Percentiles rank a stretch among this genome's conserved stretches.
Evolutionary conservation across 148 eudicot species (phyloP).

Genomic region (Nepenthes mirabilis): DNA sequence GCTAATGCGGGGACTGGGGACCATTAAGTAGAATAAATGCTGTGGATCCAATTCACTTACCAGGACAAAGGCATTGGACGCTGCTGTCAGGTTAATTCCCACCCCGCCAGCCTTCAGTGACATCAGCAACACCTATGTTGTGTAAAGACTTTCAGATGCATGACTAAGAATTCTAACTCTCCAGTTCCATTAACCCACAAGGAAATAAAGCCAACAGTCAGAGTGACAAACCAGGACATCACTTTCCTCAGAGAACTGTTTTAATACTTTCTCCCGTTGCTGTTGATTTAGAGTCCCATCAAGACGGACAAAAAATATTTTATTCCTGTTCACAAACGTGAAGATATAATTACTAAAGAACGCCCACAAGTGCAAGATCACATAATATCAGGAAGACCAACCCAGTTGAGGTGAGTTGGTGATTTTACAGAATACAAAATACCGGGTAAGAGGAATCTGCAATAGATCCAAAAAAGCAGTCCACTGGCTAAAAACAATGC

Average conservation of each 20-base stretch:
- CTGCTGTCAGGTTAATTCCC: slow-evolving; percentile 91
- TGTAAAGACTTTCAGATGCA: slow-evolving; percentile 1
- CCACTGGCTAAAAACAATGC: slow-evolving; percentile 97
- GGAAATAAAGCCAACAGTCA: slow-evolving; percentile 1
- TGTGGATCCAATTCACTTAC: slow-evolving; percentile 21
- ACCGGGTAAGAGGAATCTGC: slow-evolving; percentile 89
- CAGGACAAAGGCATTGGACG: slow-evolving; percentile 94
- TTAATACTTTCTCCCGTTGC: slow-evolving; percentile 87
- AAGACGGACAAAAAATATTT: slow-evolving; percentile 75
- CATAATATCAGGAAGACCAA: not conserved
- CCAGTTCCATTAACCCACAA: not conserved
- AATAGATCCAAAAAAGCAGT: slow-evolving; percentile 90
- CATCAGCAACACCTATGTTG: slow-evolving; percentile 75
- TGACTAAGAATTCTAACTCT: not conserved
- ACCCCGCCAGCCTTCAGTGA: slow-evolving; percentile 98
- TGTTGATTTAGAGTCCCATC: slow-evolving; percentile 90
- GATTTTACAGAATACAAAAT: not conserved
- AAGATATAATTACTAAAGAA: too few species aligned
- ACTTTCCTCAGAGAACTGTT: slow-evolving; percentile 85
- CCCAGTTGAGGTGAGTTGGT: not conserved
- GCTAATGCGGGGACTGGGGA: too few species aligned
- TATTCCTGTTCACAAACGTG: slow-evolving; percentile 33
- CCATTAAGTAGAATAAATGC: not conserved
- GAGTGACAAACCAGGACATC: slow-evolving; percentile 46
- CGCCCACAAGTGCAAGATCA: not conserved